Evolutionary conservation across 257 asterid species (phyloP).

Genomic region (Leptodermis oblonga): DNA sequence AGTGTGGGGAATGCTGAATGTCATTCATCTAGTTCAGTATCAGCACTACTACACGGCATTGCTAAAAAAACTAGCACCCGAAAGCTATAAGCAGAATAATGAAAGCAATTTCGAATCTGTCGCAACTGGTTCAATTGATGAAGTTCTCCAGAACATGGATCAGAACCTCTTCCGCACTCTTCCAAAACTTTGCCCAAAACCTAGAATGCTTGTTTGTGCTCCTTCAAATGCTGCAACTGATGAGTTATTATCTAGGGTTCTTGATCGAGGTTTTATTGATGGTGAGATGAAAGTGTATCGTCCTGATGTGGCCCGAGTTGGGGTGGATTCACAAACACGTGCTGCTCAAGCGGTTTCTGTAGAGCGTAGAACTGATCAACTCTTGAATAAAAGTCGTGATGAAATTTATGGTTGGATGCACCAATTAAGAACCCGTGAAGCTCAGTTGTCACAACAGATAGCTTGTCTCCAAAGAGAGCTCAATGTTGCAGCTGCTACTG

Average conservation of each 20-base stretch:
- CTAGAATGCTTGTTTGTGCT: constrained; percentile 99
- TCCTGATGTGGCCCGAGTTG: constrained; percentile 96
- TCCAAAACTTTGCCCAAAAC: constrained; percentile 98
- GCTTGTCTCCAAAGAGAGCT: constrained; percentile 87
- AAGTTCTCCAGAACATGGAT: constrained; percentile 97
- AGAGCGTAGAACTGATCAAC: constrained; percentile 93
- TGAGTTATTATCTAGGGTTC: constrained; percentile 93
- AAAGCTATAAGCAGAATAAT: constrained; percentile 85
- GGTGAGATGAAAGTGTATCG: constrained; percentile 99
- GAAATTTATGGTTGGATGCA: constrained; percentile 92
- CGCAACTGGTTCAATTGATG: constrained; percentile 89
- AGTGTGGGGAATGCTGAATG: constrained; percentile 99
- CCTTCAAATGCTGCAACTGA: constrained; percentile 99
- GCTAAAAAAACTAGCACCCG: constrained; percentile 96
- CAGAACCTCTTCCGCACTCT: constrained; percentile 93
- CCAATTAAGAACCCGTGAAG: constrained; percentile 66
- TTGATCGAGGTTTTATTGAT: constrained; percentile 96
- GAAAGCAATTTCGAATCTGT: constrained; percentile 69
- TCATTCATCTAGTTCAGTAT: constrained; percentile 97
- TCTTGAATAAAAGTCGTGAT: constrained; percentile 72
- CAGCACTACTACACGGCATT: constrained; percentile 97
- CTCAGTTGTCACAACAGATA: constrained; percentile 80
- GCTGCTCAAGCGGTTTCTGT: constrained; percentile 99
- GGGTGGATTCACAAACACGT: constrained; percentile 96
- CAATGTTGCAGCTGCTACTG: constrained; percentile 62